These are phyloP conservation scores for Exutisphaerella laricina DNA, from an alignment of 2,329 filamentous ascomycete species.

Conservation along the genomic window DNA sequence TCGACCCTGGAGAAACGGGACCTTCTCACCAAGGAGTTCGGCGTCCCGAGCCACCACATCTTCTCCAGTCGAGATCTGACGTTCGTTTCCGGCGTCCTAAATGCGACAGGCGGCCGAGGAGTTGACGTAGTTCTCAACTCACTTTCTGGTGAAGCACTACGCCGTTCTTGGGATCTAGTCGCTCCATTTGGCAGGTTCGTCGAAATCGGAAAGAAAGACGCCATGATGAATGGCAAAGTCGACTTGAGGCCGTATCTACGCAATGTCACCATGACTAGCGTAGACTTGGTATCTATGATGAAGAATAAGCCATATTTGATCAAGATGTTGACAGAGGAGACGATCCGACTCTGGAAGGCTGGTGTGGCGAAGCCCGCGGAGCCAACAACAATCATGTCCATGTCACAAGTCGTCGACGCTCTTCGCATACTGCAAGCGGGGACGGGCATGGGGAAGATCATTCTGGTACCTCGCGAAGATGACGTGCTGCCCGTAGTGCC, in stretches of 20 bases:
- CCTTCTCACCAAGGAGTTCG: conserved; percentile 21
- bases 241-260: conserved; percentile 3
- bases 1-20: conserved; percentile 13
- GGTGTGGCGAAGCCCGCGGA: background rate
- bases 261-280: conserved; percentile 1
- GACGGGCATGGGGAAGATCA: conserved; percentile 9
- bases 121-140: conserved; percentile 34
- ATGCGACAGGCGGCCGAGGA: conserved; percentile 10
- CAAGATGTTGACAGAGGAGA: background rate
- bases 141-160: conserved; percentile 24
- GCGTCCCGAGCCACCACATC: conserved; percentile 29
- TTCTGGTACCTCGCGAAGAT: background rate
- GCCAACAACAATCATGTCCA: conserved; percentile 1
- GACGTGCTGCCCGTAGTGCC: conserved; percentile 8
- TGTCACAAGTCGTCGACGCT: conserved; percentile 1
- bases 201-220: conserved; percentile 25
- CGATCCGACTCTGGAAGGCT: background rate
- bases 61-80: conserved; percentile 27
- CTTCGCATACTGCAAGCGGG: conserved; percentile 9
- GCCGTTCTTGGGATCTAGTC: conserved; percentile 24
- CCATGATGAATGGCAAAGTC: conserved; percentile 12
- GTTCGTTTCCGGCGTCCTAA: conserved; percentile 19
- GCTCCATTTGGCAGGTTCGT: conserved; percentile 31
- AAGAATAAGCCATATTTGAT: conserved; percentile 1
- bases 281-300: conserved; percentile 3